phyloP scores from a whole-genome alignment of 495 filamentous ascomycete genomes.

The Bombardia bombarda region DNA sequence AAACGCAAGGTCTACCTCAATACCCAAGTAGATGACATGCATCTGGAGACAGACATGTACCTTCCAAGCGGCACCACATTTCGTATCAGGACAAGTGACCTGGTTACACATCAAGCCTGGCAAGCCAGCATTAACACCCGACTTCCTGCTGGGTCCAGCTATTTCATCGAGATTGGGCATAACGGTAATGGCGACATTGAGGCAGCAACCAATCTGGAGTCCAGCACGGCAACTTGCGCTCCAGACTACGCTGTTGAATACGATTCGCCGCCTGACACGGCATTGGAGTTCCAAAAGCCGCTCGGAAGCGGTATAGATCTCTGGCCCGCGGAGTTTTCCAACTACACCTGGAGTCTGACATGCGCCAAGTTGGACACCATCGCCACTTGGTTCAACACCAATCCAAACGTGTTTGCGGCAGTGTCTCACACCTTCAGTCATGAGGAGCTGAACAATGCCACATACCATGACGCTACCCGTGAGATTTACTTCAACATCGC shows the following conservation, averaged over 20 bases:
- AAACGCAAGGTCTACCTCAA: conserved; percentile 48
- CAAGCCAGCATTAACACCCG: conserved; percentile 39
- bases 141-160: conserved; percentile 47
- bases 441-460: conserved; percentile 51
- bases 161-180: conserved; percentile 50
- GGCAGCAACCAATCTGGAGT: conserved; percentile 23
- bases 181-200: conserved; percentile 56
- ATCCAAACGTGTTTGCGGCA: conserved; percentile 45
- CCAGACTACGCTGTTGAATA: conserved; percentile 16
- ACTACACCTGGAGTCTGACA: conserved; percentile 38
- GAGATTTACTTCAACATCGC: conserved; percentile 55
- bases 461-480: conserved; percentile 46
- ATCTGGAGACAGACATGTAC: conserved; percentile 50
- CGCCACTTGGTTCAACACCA: conserved; percentile 43
- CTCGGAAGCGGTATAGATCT: conserved; percentile 47
- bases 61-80: conserved; percentile 30
- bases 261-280: conserved; percentile 38
- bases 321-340: conserved; percentile 42
- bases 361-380: conserved; percentile 45
- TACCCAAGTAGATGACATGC: conserved; percentile 62
- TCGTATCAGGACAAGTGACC: conserved; percentile 42
- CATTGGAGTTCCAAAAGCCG: conserved; percentile 49
- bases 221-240: conserved; percentile 5
- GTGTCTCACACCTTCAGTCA: conserved; percentile 61
- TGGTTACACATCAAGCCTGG: conserved; percentile 44